These are phyloP conservation scores for Citrus hindsii DNA, from an alignment of 345 rosid species.

Conservation along the genomic window DNA sequence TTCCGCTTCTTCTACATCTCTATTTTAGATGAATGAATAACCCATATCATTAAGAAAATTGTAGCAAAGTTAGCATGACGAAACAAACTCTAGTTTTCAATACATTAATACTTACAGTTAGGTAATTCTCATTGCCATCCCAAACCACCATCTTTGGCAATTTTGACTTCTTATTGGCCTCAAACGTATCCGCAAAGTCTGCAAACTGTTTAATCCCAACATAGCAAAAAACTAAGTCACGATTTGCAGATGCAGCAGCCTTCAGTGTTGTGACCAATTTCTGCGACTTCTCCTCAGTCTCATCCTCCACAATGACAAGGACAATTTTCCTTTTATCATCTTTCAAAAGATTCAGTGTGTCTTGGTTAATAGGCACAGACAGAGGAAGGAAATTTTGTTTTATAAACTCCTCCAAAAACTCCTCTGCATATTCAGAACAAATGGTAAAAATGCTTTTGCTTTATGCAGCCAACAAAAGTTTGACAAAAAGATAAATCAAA, in stretches of 20 bases:
- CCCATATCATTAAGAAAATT: background rate
- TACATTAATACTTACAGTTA: constrained; percentile 43
- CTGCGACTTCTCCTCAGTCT: constrained; percentile 53
- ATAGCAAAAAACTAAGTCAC: constrained; percentile 80
- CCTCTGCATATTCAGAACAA: constrained; percentile 49
- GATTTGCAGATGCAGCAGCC: constrained; percentile 94
- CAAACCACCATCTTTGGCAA: constrained; percentile 86
- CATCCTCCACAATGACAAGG: constrained; percentile 73
- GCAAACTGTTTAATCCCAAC: constrained; percentile 76
- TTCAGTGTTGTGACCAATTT: constrained; percentile 61
- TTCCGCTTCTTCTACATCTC: background rate
- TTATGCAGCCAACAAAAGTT: background rate
- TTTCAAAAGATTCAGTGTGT: constrained; percentile 70
- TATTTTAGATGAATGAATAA: background rate
- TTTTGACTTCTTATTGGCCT: constrained; percentile 41
- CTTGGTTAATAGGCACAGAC: constrained; percentile 67
- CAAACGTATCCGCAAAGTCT: constrained; percentile 79
- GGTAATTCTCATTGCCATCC: constrained; percentile 79
- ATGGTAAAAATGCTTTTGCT: constrained; percentile 7
- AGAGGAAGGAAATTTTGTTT: constrained; percentile 83
- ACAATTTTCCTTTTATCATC: constrained; percentile 87
- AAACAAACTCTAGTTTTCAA: background rate
- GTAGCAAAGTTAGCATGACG: background rate
- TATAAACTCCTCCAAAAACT: constrained; percentile 67
- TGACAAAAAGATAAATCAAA: background rate